Evolutionary conservation across 257 asterid species (phyloP), one percentile per base, ranked within the genome.

Genomic region (Avicennia marina): DNA sequence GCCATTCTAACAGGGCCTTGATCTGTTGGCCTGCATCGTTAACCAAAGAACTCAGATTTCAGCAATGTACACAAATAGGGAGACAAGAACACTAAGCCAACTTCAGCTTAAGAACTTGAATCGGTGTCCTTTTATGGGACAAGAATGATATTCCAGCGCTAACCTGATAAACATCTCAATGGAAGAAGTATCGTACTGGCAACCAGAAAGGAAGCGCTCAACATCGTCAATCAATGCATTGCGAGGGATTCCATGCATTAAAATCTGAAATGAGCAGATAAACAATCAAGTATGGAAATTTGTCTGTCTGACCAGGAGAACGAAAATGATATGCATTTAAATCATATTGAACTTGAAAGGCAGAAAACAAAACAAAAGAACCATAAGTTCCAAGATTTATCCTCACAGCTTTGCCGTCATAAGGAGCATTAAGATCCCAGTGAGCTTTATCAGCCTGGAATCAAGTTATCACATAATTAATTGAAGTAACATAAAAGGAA

Each of bases 331-430:
- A 46, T 11, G 29, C 11, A 6, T 10, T 18, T 5, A 3, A 3
- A 24, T 19, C 39, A 27, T 5, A 4, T 27, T 2, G 17, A 50
- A 6, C 53, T 18, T 22, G 17, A 11, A 39, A 20, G 16, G 26
- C 71, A 39, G n/a, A 15, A 45, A 38, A 54, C 13, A 48, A 55
- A 27, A 29, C 56, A 39, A 3, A 17, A 38, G 60, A 68, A 19
- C 27, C n/a, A n/a, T n/a, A n/a, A n/a, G n/a, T n/a, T 38, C 20
- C 13, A 52, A 50, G 18, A 53, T 19, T 54, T 33, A 64, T 54
- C 69, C 94, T 81, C 79, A 91, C 98, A 64, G 85, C 63, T 83
- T 88, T 91, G 60, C 96, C 98, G 59, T 80, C 87, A 62, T 67
- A 81, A 21, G 85, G 71, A 62, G 65, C 46, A 54, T 64, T 13